These are phyloP conservation scores for Aegilops speltoides DNA, from an alignment of 176 grass and related monocot genomes.

Conservation along the genomic window DNA sequence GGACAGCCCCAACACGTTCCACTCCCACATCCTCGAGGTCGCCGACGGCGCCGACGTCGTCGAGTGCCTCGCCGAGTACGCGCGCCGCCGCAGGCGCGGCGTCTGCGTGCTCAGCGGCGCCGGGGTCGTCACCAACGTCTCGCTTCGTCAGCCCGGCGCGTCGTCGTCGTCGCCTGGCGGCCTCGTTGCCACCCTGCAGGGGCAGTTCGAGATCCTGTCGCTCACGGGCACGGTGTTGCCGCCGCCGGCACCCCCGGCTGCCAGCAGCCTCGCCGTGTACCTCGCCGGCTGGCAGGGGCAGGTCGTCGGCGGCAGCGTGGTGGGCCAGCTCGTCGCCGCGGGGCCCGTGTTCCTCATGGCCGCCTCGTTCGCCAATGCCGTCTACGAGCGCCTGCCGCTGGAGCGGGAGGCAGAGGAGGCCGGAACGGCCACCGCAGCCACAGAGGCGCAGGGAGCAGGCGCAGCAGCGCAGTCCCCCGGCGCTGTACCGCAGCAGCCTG, in stretches of 20 bases:
- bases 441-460: slow-evolving; percentile 22
- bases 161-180: slow-evolving; percentile 53
- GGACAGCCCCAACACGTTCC: slow-evolving; percentile 84
- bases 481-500: slow-evolving; percentile 36
- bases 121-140: slow-evolving; percentile 64
- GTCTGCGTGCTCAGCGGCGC: slow-evolving; percentile 82
- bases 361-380: slow-evolving; percentile 78
- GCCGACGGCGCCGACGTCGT: slow-evolving; percentile 71
- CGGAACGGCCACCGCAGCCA: background rate
- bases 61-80: slow-evolving; percentile 73
- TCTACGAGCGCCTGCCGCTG: slow-evolving; percentile 86
- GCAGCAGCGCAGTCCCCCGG: background rate
- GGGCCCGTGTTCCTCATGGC: slow-evolving; percentile 80
- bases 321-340: slow-evolving; percentile 68
- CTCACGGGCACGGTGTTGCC: slow-evolving; percentile 88
- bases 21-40: slow-evolving; percentile 86
- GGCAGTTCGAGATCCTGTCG: slow-evolving; percentile 88
- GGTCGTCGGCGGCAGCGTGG: slow-evolving; percentile 83
- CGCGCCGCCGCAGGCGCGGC: slow-evolving; percentile 71
- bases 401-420: slow-evolving; percentile 49
- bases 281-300: slow-evolving; percentile 84
- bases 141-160: slow-evolving; percentile 78
- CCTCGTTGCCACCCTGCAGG: slow-evolving; percentile 70
- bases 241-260: slow-evolving; percentile 68
- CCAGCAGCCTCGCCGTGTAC: slow-evolving; percentile 74